Percentiles rank a stretch among this genome's conserved stretches.
Conservation (phyloP, 768 basidiomycete genomes). For the Naematelia aurantialba region DNA sequence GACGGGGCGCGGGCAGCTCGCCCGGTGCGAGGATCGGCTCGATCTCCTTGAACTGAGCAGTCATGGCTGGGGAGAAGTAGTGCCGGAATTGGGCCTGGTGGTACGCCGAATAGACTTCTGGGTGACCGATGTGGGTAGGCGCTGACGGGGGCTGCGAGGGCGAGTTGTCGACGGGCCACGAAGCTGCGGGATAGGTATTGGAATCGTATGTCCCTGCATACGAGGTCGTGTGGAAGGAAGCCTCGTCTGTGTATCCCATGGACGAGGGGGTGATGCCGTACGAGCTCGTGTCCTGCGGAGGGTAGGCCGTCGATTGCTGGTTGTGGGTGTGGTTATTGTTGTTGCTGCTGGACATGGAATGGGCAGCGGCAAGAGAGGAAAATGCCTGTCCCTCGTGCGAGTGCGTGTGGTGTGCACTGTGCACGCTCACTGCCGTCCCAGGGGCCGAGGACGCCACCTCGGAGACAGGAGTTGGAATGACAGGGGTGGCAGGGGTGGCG, state of each 20-base stretch:
- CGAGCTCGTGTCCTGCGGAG: slow-evolving; percentile 5
- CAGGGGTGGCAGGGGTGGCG: neutral
- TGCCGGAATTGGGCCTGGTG: slow-evolving; percentile 7
- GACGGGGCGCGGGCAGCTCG: slow-evolving; percentile 42
- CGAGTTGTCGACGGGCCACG: neutral
- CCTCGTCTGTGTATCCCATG: slow-evolving; percentile 4
- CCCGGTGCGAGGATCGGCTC: slow-evolving; percentile 45
- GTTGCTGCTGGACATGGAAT: neutral
- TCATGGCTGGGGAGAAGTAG: slow-evolving; percentile 4
- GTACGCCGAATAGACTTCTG: neutral
- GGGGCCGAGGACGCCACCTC: neutral
- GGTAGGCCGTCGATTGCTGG: slow-evolving; percentile 5
- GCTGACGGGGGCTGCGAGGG: neutral
- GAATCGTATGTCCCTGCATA: neutral
- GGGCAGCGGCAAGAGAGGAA: neutral
- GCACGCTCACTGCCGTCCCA: neutral
- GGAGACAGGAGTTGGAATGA: neutral
- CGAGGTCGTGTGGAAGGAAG: slow-evolving; percentile 3
- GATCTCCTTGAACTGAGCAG: slow-evolving; percentile 19
- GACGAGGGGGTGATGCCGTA: slow-evolving; percentile 6
- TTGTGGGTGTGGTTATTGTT: slow-evolving; percentile 10
- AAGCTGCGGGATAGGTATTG: neutral
- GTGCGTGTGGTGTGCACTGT: too few species aligned
- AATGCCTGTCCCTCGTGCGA: neutral
- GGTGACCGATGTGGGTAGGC: slow-evolving; percentile 1